Conservation (phyloP, 1,284 basidiomycete genomes). For the Boletus subluridellus region DNA sequence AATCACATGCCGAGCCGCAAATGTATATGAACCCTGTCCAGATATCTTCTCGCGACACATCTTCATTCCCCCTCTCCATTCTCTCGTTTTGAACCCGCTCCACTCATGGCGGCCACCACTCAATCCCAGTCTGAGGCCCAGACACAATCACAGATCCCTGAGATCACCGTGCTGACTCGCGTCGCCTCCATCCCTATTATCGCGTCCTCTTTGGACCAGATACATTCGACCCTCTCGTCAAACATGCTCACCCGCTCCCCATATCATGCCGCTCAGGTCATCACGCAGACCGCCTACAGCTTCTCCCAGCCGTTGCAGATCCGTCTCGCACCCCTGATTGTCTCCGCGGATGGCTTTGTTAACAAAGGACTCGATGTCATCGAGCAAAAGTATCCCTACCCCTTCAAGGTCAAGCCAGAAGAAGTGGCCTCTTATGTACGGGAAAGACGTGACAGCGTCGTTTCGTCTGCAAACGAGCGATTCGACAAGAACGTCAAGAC, state of each 20-base stretch:
- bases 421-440: slow-evolving; percentile 62
- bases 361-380: slow-evolving; percentile 75
- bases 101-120: slow-evolving; percentile 42
- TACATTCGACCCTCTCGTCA: slow-evolving; percentile 56
- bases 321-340: slow-evolving; percentile 61
- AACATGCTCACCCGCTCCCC: slow-evolving; percentile 61
- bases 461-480: slow-evolving; percentile 57
- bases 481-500: slow-evolving; percentile 62
- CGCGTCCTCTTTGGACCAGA: slow-evolving; percentile 54
- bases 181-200: slow-evolving; percentile 69
- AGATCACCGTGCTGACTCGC: slow-evolving; percentile 58
- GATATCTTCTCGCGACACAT: slow-evolving; percentile 6
- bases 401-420: slow-evolving; percentile 68
- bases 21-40: slow-evolving; percentile 33
- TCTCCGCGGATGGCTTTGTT: slow-evolving; percentile 58
- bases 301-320: slow-evolving; percentile 62
- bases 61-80: slow-evolving; percentile 4
- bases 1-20: slow-evolving; percentile 27
- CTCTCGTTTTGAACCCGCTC: slow-evolving; percentile 1
- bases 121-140: slow-evolving; percentile 34
- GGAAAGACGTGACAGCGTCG: slow-evolving; percentile 52
- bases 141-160: slow-evolving; percentile 39
- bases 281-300: slow-evolving; percentile 58
- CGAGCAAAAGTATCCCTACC: slow-evolving; percentile 66
- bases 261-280: slow-evolving; percentile 58